Evolutionary conservation across 164 flowering plant genomes (phyloP), one percentile per base, ranked within the genome.

Genomic region (Chimonanthus praecox): DNA sequence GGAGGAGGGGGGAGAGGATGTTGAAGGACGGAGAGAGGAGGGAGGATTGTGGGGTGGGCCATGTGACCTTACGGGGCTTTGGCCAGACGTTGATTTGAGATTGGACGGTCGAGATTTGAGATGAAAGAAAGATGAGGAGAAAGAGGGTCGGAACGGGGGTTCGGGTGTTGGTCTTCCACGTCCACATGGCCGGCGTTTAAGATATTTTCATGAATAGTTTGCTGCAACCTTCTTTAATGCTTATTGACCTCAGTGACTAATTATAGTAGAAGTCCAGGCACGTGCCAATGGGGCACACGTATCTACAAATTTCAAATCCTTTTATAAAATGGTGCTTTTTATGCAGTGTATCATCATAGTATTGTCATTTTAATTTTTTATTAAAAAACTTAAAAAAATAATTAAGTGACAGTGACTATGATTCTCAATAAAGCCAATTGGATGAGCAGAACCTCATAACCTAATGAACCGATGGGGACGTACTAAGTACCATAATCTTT

Each of bases 41-140:
- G 48, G 78, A 72, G 70, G 87, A 81, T 4, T 75, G 80, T 2
- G 87, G 89, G 64, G 51, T 16, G 13, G 86, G 77, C 93, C 93
- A 91, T 58, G 83, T 68, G 45, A 89, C 3, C 45, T 8, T 44
- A 20, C 86, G 83, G 58, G 96, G 93, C 64, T 84, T 91, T 9
- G 96, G 96, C 96, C 96, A 91, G n/a, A 87, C 86, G 49, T 87
- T 89, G 84, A 88, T 80, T 66, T 46, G 10, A 7, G 49, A 45
- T 66, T 44, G 68, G 49, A 66, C 68, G 68, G 49, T 3, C 45
- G 68, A 11, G 68, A 46, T 46, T 63, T 43, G 16, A 16, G 65
- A 62, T 3, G 33, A 62, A 9, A 62, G 11, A 45, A 66, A 44
- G 47, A 45, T 33, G 3, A 45, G 5, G 49, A 66, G 46, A 7